These are phyloP conservation scores for Lasiodiplodia gonubiensis DNA, from an alignment of 2,329 filamentous ascomycete genomes.

Conservation along the genomic window DNA sequence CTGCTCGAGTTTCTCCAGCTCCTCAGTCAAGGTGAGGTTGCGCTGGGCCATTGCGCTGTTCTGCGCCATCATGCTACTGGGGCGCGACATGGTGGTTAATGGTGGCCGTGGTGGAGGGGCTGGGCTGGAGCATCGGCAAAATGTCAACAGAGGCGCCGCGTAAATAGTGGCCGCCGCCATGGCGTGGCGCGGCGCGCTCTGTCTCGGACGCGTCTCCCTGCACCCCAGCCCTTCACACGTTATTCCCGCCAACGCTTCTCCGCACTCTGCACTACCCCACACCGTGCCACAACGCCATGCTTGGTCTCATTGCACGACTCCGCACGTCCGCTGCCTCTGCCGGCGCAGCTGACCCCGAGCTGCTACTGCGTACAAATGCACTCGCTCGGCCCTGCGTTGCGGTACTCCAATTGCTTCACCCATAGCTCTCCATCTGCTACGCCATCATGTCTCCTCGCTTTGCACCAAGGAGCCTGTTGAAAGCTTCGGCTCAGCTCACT, in stretches of 20 bases:
- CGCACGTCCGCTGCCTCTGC: slow-evolving; percentile 10
- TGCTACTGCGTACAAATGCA: background rate
- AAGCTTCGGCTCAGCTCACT: slow-evolving; percentile 32
- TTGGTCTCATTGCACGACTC: slow-evolving; percentile 7
- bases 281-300: slow-evolving; percentile 15
- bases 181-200: background rate
- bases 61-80: slow-evolving; percentile 25
- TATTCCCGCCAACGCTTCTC: slow-evolving; percentile 9
- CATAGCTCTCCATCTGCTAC: background rate
- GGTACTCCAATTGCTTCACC: background rate
- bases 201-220: background rate
- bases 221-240: background rate
- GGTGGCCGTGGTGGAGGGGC: slow-evolving; percentile 1
- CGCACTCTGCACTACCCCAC: slow-evolving; percentile 19
- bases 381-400: background rate
- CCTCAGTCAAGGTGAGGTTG: slow-evolving; percentile 83
- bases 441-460: slow-evolving; percentile 32
- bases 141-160: slow-evolving; percentile 28
- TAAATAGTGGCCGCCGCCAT: slow-evolving; percentile 1
- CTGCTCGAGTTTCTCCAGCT: slow-evolving; percentile 94
- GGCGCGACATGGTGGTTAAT: slow-evolving; percentile 18
- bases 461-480: slow-evolving; percentile 35
- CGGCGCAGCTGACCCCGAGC: background rate
- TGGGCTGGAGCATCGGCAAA: slow-evolving; percentile 1
- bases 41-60: slow-evolving; percentile 48